phyloP scores from a whole-genome alignment of 2,329 filamentous ascomycete genomes.

The Fusarium tupiense region DNA sequence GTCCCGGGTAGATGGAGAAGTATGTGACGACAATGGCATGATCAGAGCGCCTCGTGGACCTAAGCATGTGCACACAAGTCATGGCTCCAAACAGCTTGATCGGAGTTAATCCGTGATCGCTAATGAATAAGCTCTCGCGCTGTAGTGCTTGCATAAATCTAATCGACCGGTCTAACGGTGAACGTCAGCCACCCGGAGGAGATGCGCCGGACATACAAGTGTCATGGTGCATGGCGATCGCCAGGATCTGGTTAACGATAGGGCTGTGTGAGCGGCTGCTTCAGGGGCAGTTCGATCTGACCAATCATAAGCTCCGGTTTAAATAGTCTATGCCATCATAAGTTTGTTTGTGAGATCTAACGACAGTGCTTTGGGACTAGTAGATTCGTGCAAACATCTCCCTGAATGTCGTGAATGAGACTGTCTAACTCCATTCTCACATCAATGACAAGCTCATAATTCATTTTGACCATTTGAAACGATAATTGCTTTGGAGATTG shows the following conservation, averaged over 20 bases:
- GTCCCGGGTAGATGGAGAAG: background rate
- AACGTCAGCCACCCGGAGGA: background rate
- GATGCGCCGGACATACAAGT: background rate
- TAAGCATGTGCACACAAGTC: background rate
- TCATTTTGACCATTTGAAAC: background rate
- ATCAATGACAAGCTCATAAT: background rate
- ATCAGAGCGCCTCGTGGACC: background rate
- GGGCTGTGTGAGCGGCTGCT: background rate
- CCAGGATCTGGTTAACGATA: background rate
- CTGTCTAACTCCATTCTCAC: background rate
- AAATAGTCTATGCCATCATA: conserved; percentile 1
- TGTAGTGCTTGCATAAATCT: background rate
- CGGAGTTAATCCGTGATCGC: background rate
- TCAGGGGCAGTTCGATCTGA: background rate
- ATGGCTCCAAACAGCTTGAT: background rate
- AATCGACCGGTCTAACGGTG: background rate
- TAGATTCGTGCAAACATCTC: background rate
- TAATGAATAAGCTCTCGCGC: background rate
- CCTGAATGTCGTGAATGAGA: background rate
- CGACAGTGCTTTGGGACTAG: background rate
- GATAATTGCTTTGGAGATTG: too few species aligned
- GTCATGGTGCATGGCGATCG: background rate
- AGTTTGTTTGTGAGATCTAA: background rate
- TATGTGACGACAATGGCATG: background rate
- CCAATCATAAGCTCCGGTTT: background rate